These are phyloP conservation scores for Secale cereale DNA, from an alignment of 176 grass and related monocot genomes.

Conservation along the genomic window DNA sequence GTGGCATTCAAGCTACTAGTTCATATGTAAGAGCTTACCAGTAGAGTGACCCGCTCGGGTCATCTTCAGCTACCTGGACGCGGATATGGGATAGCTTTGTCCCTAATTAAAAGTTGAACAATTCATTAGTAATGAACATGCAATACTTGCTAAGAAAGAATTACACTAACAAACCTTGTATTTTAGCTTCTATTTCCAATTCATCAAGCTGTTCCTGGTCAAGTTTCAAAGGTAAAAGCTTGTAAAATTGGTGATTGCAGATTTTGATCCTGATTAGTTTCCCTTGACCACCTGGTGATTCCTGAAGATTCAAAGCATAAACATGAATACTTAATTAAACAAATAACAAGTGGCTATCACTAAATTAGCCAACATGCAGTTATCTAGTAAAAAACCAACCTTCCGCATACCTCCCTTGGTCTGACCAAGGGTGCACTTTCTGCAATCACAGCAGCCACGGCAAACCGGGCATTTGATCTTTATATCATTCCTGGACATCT, in stretches of 20 bases:
- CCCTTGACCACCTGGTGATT: conserved; percentile 34
- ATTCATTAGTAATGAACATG: conserved; percentile 11
- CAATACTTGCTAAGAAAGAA: background rate
- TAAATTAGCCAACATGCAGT: background rate
- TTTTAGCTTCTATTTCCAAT: conserved; percentile 82
- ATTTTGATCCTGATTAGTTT: conserved; percentile 64
- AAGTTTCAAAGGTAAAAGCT: conserved; percentile 78
- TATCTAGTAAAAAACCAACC: conserved; percentile 34
- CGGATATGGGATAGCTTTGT: conserved; percentile 63
- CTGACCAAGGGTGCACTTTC: conserved; percentile 41
- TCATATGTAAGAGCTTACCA: conserved; percentile 60
- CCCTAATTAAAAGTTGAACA: conserved; percentile 43
- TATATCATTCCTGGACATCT: conserved; percentile 71
- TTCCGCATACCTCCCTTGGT: conserved; percentile 40
- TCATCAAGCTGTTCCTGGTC: conserved; percentile 86
- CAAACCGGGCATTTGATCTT: conserved; percentile 75
- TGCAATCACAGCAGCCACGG: conserved; percentile 64
- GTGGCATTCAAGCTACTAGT: conserved; percentile 8
- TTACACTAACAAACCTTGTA: conserved; percentile 63
- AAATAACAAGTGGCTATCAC: background rate
- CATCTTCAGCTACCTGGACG: conserved; percentile 72
- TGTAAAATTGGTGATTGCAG: conserved; percentile 66
- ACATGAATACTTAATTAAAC: conserved; percentile 14
- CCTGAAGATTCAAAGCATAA: conserved; percentile 43
- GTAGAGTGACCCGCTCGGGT: conserved; percentile 45